Base-by-base conservation (phyloP, 139 green algal genomes). In the Tetraselmis striata region DNA sequence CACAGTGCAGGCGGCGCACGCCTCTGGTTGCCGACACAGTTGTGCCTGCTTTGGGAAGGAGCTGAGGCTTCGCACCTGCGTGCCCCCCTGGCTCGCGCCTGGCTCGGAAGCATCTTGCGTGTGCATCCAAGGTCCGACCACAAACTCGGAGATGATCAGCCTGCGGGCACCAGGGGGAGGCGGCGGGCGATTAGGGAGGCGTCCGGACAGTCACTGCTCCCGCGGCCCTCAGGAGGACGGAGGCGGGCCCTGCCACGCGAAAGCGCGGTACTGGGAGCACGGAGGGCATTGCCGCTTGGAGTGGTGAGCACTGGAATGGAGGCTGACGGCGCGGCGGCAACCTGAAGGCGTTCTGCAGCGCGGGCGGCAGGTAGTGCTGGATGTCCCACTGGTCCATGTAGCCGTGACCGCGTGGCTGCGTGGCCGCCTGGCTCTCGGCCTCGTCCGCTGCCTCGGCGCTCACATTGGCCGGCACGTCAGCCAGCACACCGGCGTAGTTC, bases 401-500 rank as follows among this genome's bases (percentile, higher is more conserved):
- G 77, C 30, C 2, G 75, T n/a, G n/a, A n/a, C n/a, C n/a, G n/a
- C n/a, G n/a, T n/a, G n/a, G n/a, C n/a, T n/a, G n/a, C n/a, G n/a
- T n/a, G n/a, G n/a, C n/a, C 45, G 5, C 45, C 11, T 5, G 85
- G 30, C 83, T 81, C 76, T 84, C 78, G 25, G 76, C 83, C 22
- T 76, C 76, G 59, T 76, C 45, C 24, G 81, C 80, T 2, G 27
- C 82, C 74, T 86, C 84, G 25, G 30, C 26, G 26, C 30, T 26
- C 77, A 90, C 30, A 2, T 78, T 79, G 67, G 75, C 77, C 26
- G 82, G 80, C 59, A 90, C 29, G 25, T 25, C 1, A 26, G 87
- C 88, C 31, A 59, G 76, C 77, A 96, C 78, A 11, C 92, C 94
- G 26, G 91, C 87, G 79, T 90, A 96, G 87, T 98, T 97, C 92